These are phyloP conservation scores for Aspergillus ochraceus DNA, from an alignment of 2,329 filamentous ascomycete species.

Conservation along the genomic window DNA sequence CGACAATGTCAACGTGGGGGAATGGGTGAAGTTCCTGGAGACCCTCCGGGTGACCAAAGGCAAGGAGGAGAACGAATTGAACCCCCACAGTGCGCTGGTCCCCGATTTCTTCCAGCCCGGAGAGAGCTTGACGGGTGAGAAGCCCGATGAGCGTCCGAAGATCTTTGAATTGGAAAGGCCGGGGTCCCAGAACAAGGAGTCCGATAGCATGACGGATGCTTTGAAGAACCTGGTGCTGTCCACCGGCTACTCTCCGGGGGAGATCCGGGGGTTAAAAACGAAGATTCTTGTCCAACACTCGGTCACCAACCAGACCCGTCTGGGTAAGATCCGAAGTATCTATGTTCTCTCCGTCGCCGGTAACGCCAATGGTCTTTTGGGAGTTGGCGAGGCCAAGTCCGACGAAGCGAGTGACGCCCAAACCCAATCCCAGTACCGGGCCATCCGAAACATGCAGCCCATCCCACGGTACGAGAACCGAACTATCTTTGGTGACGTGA, in stretches of 20 bases:
- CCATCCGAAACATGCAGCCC: conserved; percentile 91
- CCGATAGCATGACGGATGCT: conserved; percentile 37
- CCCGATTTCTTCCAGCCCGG: conserved; percentile 52
- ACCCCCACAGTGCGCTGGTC: conserved; percentile 51
- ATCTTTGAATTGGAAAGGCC: conserved; percentile 16
- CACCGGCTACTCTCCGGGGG: conserved; percentile 53
- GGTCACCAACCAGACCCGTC: conserved; percentile 90
- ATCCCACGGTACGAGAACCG: conserved; percentile 86
- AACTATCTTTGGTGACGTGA: conserved; percentile 84
- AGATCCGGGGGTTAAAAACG: conserved; percentile 56
- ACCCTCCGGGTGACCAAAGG: conserved; percentile 52
- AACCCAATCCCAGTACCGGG: conserved; percentile 73
- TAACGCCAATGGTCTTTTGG: conserved; percentile 80
- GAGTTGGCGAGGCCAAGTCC: conserved; percentile 87
- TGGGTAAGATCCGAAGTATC: conserved; percentile 82
- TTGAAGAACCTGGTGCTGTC: conserved; percentile 56
- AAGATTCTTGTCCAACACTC: conserved; percentile 73
- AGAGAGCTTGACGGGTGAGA: conserved; percentile 34
- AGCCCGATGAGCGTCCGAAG: conserved; percentile 26
- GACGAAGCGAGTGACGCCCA: conserved; percentile 68
- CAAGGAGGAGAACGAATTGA: conserved; percentile 51
- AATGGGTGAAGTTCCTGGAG: conserved; percentile 46
- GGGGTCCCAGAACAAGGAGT: conserved; percentile 15
- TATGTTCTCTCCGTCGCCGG: conserved; percentile 82
- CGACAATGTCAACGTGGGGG: conserved; percentile 47